Evolutionary conservation across 2,329 filamentous ascomycete species (phyloP), one percentile per base, ranked within the genome.

Genomic region (Epichloe aotearoae): DNA sequence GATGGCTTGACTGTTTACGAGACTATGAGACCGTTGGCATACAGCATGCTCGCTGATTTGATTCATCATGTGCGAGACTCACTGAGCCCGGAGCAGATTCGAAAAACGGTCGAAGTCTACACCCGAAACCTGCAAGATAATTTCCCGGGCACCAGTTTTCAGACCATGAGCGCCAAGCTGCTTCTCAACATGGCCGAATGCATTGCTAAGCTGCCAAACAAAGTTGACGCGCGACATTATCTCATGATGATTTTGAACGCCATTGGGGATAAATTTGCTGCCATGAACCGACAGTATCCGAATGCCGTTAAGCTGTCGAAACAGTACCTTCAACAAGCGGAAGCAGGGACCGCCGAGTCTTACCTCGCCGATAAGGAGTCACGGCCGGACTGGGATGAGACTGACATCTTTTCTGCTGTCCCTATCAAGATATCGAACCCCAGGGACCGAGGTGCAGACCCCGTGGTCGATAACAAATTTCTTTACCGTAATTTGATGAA

Each of bases 91-190:
- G 85, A 91, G 57, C 93, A 97, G 69, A 98, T 99, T 55, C 82
- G 90, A 45, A 87, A 90, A 62, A 97, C 94, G 0, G 89, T 98
- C 10, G 88, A 95, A 63, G 93, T 98, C 4, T 99, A 98, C 67
- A 97, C 94, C 1, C 88, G 85, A 62, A 97, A 97, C 61, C 73
- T 98, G 20, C 89, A 95, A 62, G 93, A 97, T 65, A 88, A 88
- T 56, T 95, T 95, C 55, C 94, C 93, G 0, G 94, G 94, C 8
- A 97, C 94, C 0, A 98, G 91, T 66, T 98, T 98, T 63, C 94
- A 98, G 67, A 98, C 93, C 0, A 99, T 99, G 93, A 97, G 93
- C 60, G 94, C 93, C 0, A 98, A 97, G 66, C 74, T 99, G 3
- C 73, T 99, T 1, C 74, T 98, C 12, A 99, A 98, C 65, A 94